Base-by-base conservation (phyloP, 192 early-diverging fungal genomes). In the Coemansia furcata region DNA sequence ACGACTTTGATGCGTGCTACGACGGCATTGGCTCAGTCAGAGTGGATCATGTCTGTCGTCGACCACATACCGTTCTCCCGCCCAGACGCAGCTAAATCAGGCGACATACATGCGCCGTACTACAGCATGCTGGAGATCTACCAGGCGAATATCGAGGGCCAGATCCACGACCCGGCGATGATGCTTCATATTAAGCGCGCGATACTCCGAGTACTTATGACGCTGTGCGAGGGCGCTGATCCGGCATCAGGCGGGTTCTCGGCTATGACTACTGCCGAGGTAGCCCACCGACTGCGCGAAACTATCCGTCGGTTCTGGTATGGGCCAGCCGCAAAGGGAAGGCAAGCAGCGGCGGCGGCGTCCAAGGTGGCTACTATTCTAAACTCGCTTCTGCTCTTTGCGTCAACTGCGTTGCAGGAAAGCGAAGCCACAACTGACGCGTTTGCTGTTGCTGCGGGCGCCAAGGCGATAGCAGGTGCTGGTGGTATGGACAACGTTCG, bases 251-350 rank as follows among this genome's bases (percentile, higher is more conserved):
- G 65, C 12, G 78, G 78, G 12, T 80, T 80, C 14, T 80, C 78
- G 6, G 78, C 78, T 2, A 80, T 80, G 78, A 80, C 78, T 21
- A 80, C 78, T 7, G 69, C 78, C 15, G 78, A 80, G 40, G 78
- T 80, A 9, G 73, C 78, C 1, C 78, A 75, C n/a, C 43, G 78
- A 19, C 60, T 80, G 59, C 70, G 65, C 44, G 57, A 65, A 32
- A 63, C 69, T 12, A 37, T 75, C 6, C 40, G 55, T 8, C 66
- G 66, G 8, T 80, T 80, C 60, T 80, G 78, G 73, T 50, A 60
- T 12, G 69, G 66, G 2, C 46, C 73, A 6, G 66, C 66, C 0
- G 35, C 63, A 12, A 63, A 44, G n/a, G 65, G 63, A 8, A 30
- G 42, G 2, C 30, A 58, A 14, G 26, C 62, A 15, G 12, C 60